Conservation (phyloP, 371 early-diverging fungal species). For the Rhizomucor pusillus region DNA sequence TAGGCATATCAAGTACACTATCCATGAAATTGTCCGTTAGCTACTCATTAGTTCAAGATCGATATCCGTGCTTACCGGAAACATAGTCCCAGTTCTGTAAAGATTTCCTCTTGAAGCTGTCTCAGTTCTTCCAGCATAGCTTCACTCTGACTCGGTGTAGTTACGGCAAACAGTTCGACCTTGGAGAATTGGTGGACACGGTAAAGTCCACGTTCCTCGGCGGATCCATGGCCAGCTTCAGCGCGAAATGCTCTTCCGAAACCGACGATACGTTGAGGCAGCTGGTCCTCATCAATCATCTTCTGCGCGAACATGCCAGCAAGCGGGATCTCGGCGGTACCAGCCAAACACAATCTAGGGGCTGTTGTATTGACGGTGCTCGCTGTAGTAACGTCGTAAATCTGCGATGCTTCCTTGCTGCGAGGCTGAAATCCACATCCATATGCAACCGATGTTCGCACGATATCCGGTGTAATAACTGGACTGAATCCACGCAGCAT, state of each 20-base stretch:
- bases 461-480: conserved; percentile 83
- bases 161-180: conserved; percentile 86
- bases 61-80: conserved; percentile 55
- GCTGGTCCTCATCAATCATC: conserved; percentile 48
- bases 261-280: conserved; percentile 77
- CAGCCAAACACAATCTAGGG: conserved; percentile 72
- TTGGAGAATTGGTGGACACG: conserved; percentile 95
- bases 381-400: conserved; percentile 70
- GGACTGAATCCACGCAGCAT: conserved; percentile 70
- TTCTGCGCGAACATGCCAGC: conserved; percentile 80
- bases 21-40: too few species aligned
- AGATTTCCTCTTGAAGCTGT: conserved; percentile 72
- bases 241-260: conserved; percentile 87
- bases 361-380: conserved; percentile 35
- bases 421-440: conserved; percentile 92
- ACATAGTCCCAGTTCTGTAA: conserved; percentile 76
- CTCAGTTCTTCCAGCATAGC: conserved; percentile 69
- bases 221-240: conserved; percentile 84
- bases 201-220: conserved; percentile 85
- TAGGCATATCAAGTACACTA: conserved; percentile 90
- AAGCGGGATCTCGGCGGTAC: conserved; percentile 92
- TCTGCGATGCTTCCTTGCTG: conserved; percentile 74
- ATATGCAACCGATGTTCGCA: conserved; percentile 76
- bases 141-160: conserved; percentile 66
- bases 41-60: too few species aligned